Evolutionary conservation across 257 asterid species (phyloP).

Genomic region (Gentiana dahurica): DNA sequence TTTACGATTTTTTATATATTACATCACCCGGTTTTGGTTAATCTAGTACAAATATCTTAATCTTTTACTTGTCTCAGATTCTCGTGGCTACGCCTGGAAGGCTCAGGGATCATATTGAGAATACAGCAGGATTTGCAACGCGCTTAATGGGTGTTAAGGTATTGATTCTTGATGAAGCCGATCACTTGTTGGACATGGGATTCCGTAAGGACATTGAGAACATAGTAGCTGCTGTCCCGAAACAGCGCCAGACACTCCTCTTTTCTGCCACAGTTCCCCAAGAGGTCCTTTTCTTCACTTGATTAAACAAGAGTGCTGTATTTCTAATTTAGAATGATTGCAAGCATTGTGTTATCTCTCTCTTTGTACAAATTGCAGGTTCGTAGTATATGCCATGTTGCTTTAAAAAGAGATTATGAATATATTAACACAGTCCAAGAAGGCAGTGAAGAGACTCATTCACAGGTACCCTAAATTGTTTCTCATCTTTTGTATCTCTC

Average conservation of each 20-base stretch:
- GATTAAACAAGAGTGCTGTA: too few species aligned
- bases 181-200: constrained; percentile 95
- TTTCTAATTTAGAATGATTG: not conserved
- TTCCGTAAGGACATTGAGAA: constrained; percentile 91
- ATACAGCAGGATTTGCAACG: constrained; percentile 93
- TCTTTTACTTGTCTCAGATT: constrained; percentile 38
- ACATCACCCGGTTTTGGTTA: not conserved
- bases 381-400: constrained; percentile 85
- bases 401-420: constrained; percentile 88
- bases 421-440: constrained; percentile 78
- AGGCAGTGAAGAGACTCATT: constrained; percentile 95
- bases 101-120: constrained; percentile 87
- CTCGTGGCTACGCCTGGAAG: constrained; percentile 99
- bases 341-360: constrained; percentile 1
- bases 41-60: not conserved
- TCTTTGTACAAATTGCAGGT: constrained; percentile 41
- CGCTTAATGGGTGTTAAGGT: constrained; percentile 90
- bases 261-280: constrained; percentile 93
- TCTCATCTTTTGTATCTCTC: too few species aligned
- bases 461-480: constrained; percentile 36
- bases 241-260: constrained; percentile 93
- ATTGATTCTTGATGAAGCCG: constrained; percentile 94
- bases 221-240: constrained; percentile 82
- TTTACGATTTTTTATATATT: too few species aligned
- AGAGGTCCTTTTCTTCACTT: constrained; percentile 37